A percentile compares a stretch with the other conserved stretches of the same genome.
phyloP scores from a whole-genome alignment of 2,329 filamentous ascomycete species.

The Harringtonia lauricola region DNA sequence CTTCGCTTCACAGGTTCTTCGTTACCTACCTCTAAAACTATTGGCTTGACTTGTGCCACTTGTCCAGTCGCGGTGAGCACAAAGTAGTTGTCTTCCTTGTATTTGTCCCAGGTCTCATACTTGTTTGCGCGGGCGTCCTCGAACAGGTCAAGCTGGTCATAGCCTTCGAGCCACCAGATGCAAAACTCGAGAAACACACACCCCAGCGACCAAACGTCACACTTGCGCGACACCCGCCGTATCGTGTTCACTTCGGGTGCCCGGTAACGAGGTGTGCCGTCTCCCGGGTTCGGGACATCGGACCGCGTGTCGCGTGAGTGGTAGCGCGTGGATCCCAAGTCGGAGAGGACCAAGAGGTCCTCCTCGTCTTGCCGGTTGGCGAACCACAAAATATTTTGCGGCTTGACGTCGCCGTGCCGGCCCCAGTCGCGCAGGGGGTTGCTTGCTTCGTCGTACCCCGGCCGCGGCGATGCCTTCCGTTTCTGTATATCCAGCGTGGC shows the following conservation, averaged over 20 bases:
- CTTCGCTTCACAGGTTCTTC: too few relatives aligned
- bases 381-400: slow-evolving; percentile 1
- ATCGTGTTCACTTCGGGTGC: background rate
- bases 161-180: too few relatives aligned
- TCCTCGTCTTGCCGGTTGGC: background rate
- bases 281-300: background rate
- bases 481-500: background rate
- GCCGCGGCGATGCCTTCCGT: background rate
- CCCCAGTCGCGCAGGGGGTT: background rate
- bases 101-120: too few relatives aligned
- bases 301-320: background rate
- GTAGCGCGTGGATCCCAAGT: background rate
- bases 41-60: too few relatives aligned
- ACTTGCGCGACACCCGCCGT: background rate
- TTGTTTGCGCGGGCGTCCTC: too few relatives aligned
- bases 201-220: background rate
- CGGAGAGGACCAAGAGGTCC: background rate
- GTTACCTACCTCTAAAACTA: too few relatives aligned
- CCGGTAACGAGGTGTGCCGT: background rate
- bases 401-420: slow-evolving; percentile 1
- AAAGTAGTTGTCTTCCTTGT: too few relatives aligned
- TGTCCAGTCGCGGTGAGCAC: too few relatives aligned
- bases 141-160: too few relatives aligned
- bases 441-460: too few relatives aligned
- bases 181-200: too few relatives aligned